These are phyloP conservation scores for Cymbidium sinense DNA, from an alignment of 106 monocot species.

Conservation along the genomic window DNA sequence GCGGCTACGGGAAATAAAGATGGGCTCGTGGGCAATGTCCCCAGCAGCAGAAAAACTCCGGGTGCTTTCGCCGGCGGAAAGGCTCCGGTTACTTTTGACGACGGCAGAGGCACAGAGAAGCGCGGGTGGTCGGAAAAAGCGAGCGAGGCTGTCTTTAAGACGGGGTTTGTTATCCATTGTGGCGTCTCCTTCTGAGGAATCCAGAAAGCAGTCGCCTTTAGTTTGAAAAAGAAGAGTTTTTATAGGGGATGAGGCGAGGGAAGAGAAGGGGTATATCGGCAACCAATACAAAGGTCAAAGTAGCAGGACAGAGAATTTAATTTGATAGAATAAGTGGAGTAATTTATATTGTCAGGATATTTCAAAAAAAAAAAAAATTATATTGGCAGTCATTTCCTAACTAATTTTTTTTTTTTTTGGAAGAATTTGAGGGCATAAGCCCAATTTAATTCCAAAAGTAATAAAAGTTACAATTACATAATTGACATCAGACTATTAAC, in stretches of 20 bases:
- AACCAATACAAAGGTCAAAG: neutral
- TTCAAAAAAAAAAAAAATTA: no score
- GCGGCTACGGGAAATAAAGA: slow-evolving; percentile 5
- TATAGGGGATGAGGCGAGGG: no score
- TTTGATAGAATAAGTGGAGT: neutral
- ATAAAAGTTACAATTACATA: no score
- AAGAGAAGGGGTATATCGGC: neutral
- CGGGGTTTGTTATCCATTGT: slow-evolving; percentile 6
- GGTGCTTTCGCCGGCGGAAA: slow-evolving; percentile 6
- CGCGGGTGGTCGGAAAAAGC: neutral
- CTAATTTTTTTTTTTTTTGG: no score
- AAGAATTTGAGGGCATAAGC: no score
- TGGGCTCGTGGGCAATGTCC: slow-evolving; percentile 12
- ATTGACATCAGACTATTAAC: no score
- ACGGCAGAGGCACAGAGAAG: slow-evolving; percentile 7
- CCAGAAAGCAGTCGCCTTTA: neutral
- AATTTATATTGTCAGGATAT: no score
- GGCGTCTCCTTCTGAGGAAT: neutral
- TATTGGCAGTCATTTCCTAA: neutral
- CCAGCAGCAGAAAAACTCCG: neutral
- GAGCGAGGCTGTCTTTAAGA: slow-evolving; percentile 7
- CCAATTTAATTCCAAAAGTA: no score
- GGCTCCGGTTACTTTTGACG: slow-evolving; percentile 10
- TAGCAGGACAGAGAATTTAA: neutral
- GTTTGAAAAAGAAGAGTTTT: slow-evolving; percentile 3